phyloP scores from a whole-genome alignment of 495 filamentous ascomycete genomes.

The Talaromyces stipitatus region DNA sequence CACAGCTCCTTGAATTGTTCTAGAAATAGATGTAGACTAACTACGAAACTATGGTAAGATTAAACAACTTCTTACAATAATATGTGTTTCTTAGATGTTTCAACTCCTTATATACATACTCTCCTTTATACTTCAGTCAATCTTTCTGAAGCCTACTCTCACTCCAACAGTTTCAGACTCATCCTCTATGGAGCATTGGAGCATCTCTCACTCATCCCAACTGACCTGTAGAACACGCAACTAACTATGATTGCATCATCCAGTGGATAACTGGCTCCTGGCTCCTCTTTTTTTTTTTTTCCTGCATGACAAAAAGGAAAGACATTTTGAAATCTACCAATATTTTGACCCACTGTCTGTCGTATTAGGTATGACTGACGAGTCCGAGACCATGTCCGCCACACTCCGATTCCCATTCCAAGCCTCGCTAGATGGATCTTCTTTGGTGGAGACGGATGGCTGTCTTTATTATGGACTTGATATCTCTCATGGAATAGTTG shows the following conservation, averaged over 20 bases:
- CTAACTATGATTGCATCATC: not conserved
- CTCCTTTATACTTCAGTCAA: too few species aligned
- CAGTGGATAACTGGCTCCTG: not conserved
- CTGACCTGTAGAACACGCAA: not conserved
- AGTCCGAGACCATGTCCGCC: slow-evolving; percentile 1
- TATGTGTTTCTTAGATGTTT: too few species aligned
- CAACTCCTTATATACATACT: too few species aligned
- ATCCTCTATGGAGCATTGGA: not conserved
- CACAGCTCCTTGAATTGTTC: not conserved
- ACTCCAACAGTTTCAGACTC: not conserved
- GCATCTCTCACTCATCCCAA: not conserved
- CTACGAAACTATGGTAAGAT: not conserved
- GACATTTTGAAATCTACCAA: not conserved
- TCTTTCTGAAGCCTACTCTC: too few species aligned
- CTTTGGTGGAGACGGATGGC: not conserved
- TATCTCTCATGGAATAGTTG: not conserved
- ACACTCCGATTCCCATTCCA: slow-evolving; percentile 5
- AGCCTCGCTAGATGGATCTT: not conserved
- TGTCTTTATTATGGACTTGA: slow-evolving; percentile 2
- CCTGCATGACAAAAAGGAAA: not conserved
- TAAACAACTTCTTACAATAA: too few species aligned
- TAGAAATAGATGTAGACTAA: not conserved
- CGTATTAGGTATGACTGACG: slow-evolving; percentile 1
- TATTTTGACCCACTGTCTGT: not conserved
- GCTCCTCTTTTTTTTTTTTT: not conserved